These are phyloP conservation scores for Brasilioporus rufonigricans DNA, from an alignment of 768 basidiomycete species.

Conservation along the genomic window DNA sequence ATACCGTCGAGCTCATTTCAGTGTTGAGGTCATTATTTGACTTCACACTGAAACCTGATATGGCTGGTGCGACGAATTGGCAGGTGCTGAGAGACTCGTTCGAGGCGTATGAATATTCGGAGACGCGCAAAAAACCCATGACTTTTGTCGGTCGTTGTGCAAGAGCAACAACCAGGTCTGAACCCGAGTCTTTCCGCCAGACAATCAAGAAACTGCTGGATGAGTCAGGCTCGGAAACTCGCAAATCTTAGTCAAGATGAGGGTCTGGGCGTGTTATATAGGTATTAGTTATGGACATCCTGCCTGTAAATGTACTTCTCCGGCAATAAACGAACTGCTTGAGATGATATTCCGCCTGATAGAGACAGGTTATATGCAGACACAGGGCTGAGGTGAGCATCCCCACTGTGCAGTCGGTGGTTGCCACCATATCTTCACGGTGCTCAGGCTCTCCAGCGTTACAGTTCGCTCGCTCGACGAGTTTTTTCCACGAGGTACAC, in stretches of 20 bases:
- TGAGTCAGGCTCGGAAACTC: background rate
- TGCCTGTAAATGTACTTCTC: no score
- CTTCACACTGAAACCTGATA: constrained; percentile 4
- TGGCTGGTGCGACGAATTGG: constrained; percentile 5
- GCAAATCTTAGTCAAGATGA: background rate
- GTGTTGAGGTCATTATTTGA: background rate
- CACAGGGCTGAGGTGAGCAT: no score
- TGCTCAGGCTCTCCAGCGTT: no score
- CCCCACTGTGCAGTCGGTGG: no score
- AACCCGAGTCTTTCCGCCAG: background rate
- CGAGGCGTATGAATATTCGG: constrained; percentile 1
- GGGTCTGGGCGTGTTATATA: no score
- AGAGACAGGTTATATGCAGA: no score
- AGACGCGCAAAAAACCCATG: background rate
- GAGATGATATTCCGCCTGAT: no score
- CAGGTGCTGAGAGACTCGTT: constrained; percentile 2
- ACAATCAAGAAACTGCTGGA: background rate
- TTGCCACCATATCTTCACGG: no score
- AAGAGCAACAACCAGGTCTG: background rate
- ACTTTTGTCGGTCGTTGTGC: background rate
- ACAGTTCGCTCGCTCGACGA: no score
- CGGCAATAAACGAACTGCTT: no score
- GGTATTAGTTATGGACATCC: no score
- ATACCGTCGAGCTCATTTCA: constrained; percentile 4
- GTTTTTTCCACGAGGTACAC: no score